Base-by-base conservation (phyloP, 2,329 filamentous ascomycete species). In the Cercospora canescens region DNA sequence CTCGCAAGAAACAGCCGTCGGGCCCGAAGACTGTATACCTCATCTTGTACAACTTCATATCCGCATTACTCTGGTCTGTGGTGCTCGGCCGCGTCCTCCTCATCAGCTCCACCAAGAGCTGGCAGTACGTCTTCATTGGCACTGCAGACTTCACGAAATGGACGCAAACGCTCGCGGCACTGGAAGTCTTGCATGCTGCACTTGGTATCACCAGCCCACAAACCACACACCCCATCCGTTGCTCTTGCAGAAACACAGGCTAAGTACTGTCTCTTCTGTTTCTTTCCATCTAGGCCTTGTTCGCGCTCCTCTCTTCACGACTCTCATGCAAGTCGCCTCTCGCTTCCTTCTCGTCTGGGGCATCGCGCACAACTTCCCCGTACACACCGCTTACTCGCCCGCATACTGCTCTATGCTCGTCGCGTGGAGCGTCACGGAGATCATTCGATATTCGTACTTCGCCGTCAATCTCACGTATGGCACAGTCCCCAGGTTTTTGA, bases 361-460 rank as follows among this genome's bases (percentile, higher is more conserved):
- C 72, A 85, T 98, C 69, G 89, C 92, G 75, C 85, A 88, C 76
- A 84, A 85, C 45, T 97, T 94, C 81, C 91, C 91, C 9, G 80
- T 83, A 63, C 85, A 90, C 61, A 87, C 88, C 2, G 73, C 76
- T 66, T 66, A 81, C 60, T 87, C 84, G 68, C 81, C 85, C 21
- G 87, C 85, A 63, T 96, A 94, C 83, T 84, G 88, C 71, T 86
- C 85, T 73, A 93, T 96, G 92, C 85, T 98, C 65, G 75, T 90
- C 63, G 94, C 95, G 34, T 98, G 95, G 94, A 90, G 88, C 70
- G 79, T 92, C 66, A 97, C 95, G 67, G 95, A 99, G 82, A 91
- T 97, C 61, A 90, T 97, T 74, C 90, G 95, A 62, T 99, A 99
- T 85, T 87, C 88, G 56, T 99, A 92, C 85, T 98, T 98, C 78